Evolutionary conservation across 179 eudicot species (phyloP).

Genomic region (Beta macrorhiza): DNA sequence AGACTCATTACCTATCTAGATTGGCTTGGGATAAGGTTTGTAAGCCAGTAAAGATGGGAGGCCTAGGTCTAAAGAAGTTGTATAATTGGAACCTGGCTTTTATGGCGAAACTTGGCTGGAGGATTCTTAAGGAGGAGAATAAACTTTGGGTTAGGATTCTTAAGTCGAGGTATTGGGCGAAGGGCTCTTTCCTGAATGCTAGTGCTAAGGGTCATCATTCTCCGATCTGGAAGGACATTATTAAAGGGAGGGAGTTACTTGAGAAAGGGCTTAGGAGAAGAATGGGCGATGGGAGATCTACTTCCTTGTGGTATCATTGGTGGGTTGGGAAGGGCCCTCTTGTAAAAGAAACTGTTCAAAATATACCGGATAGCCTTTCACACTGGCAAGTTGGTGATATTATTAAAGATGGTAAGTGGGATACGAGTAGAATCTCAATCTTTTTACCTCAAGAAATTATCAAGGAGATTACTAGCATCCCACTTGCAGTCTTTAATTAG

Average conservation of each 20-base stretch:
- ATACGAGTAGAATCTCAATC: too few relatives aligned
- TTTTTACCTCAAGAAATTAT: too few relatives aligned
- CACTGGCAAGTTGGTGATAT: too few relatives aligned
- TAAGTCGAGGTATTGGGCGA: background rate
- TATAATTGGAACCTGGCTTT: background rate
- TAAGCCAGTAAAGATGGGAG: background rate
- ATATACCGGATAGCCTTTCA: too few relatives aligned
- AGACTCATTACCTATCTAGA: too few relatives aligned
- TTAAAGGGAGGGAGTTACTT: background rate
- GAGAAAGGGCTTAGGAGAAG: background rate
- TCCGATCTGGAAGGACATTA: background rate
- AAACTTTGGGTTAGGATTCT: background rate
- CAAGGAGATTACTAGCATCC: too few relatives aligned
- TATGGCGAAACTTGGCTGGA: background rate
- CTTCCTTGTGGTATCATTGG: too few relatives aligned
- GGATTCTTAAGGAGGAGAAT: rapidly evolving
- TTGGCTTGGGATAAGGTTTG: too few relatives aligned
- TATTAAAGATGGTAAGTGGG: too few relatives aligned
- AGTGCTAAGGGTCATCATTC: rapidly evolving
- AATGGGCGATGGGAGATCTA: too few relatives aligned
- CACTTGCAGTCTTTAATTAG: too few relatives aligned
- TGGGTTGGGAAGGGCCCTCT: too few relatives aligned
- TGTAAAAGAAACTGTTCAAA: rapidly evolving
- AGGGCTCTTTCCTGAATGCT: background rate
- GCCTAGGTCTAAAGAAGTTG: background rate